Conservation (phyloP, 2,329 filamentous ascomycete genomes). For the Colletotrichum melonis region DNA sequence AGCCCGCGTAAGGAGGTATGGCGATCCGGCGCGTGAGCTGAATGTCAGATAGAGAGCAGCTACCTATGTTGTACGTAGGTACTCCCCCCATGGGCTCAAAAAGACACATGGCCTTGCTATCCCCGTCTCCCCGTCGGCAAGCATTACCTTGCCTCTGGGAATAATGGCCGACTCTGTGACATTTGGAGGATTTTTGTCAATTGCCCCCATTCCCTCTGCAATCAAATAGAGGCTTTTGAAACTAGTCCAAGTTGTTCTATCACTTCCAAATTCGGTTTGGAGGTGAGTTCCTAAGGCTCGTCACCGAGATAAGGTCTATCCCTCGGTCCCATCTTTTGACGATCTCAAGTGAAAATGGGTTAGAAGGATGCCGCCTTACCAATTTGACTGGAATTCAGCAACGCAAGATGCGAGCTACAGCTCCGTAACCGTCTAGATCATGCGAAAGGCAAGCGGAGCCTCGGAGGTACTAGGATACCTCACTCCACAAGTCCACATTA, state of each 20-base stretch:
- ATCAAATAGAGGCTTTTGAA: constrained; percentile 26
- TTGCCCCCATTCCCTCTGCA: constrained; percentile 12
- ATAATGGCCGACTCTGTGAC: background rate
- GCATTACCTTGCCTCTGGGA: background rate
- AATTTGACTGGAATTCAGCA: background rate
- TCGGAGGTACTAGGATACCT: background rate
- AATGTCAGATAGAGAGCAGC: background rate
- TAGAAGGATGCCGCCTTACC: background rate
- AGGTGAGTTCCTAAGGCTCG: background rate
- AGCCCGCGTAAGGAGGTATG: background rate
- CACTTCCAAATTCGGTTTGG: background rate
- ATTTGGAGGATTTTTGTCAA: constrained; percentile 14
- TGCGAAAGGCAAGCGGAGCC: background rate
- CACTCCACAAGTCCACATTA: background rate
- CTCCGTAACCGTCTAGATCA: background rate
- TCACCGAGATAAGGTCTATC: constrained; percentile 21
- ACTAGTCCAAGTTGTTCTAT: constrained; percentile 14
- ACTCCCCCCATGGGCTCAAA: background rate
- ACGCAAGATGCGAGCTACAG: constrained; percentile 6
- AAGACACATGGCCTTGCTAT: background rate
- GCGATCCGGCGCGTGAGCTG: background rate
- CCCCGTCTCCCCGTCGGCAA: background rate
- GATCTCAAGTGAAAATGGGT: background rate
- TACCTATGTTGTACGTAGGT: background rate
- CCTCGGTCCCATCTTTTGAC: background rate